Base-by-base conservation (phyloP, 495 filamentous ascomycete species). In the Talaromyces stipitatus region DNA sequence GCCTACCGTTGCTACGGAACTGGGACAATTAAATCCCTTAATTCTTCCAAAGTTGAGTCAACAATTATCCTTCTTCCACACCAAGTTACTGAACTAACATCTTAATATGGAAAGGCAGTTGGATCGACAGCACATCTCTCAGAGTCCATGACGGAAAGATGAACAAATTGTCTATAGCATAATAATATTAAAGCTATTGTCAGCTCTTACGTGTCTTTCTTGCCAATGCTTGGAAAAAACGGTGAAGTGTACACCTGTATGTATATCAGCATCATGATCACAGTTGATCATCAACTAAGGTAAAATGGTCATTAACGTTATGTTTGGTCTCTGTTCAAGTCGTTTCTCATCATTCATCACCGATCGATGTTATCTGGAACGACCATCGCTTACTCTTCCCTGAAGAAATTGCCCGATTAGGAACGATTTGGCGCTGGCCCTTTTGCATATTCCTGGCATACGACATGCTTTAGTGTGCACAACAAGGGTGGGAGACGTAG, bases 1-100 rank as follows among this genome's bases (percentile, higher is more conserved):
- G 36, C 32, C 18, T 47, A 47, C 43, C 43, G 43, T 47, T 47
- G 43, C 43, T 47, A 26, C 43, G 43, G 43, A 47, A 47, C 43
- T 47, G 43, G 43, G 43, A 47, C 43, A 47, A 18, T 20, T 26
- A 18, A 47, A 47, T 47, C 18, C 41, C 18, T 16, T 26, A 18
- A 26, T 24, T 26, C 43, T 47, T 26, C 29, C 29, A 6, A n/a
- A n/a, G n/a, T n/a, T n/a, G n/a, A n/a, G n/a, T n/a, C n/a, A n/a
- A n/a, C n/a, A n/a, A n/a, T n/a, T n/a, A n/a, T n/a, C n/a, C n/a
- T n/a, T n/a, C n/a, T n/a, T n/a, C n/a, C n/a, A n/a, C n/a, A n/a
- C n/a, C n/a, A n/a, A n/a, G n/a, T n/a, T n/a, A n/a, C n/a, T n/a
- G n/a, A n/a, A 41, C 16, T 41, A 41, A 7, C n/a, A 18, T 8